phyloP scores from a whole-genome alignment of 106 monocot species.

The Vanilla planifolia region DNA sequence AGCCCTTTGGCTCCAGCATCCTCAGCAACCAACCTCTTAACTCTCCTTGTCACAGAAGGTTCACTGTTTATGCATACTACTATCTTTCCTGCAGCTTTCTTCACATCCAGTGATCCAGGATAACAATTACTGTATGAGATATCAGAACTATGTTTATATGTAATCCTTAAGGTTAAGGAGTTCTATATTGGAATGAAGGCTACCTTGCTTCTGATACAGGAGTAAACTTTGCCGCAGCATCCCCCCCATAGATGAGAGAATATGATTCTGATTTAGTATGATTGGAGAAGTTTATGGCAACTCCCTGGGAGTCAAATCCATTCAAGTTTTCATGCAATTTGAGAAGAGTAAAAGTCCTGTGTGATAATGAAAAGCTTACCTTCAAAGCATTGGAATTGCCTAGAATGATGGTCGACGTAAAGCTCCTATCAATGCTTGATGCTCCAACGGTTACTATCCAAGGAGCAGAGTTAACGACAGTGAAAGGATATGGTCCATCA shows the following conservation, averaged over 20 bases:
- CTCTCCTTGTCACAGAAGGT: constrained; percentile 49
- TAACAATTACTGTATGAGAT: constrained; percentile 88
- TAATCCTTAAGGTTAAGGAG: neutral
- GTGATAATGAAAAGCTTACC: constrained; percentile 27
- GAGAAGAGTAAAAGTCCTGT: neutral
- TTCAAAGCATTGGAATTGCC: constrained; percentile 64
- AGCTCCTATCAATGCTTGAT: constrained; percentile 82
- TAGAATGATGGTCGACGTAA: constrained; percentile 59
- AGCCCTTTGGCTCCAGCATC: constrained; percentile 60
- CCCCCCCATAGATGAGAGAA: constrained; percentile 67
- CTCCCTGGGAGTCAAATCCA: constrained; percentile 37
- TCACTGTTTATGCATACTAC: constrained; percentile 73
- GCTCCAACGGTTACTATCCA: constrained; percentile 92
- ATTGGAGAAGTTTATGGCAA: constrained; percentile 85
- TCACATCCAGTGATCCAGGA: constrained; percentile 75
- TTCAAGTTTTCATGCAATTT: neutral
- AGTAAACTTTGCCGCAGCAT: constrained; percentile 60
- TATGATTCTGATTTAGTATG: constrained; percentile 40
- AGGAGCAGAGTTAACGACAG: constrained; percentile 90
- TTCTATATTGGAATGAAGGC: neutral
- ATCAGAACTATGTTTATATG: neutral
- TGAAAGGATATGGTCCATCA: constrained; percentile 87
- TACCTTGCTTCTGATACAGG: constrained; percentile 90
- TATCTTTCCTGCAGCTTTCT: constrained; percentile 68
- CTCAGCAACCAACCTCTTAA: constrained; percentile 86